Evolutionary conservation across 257 asterid species (phyloP).

Genomic region (Ligustrum vulgare): DNA sequence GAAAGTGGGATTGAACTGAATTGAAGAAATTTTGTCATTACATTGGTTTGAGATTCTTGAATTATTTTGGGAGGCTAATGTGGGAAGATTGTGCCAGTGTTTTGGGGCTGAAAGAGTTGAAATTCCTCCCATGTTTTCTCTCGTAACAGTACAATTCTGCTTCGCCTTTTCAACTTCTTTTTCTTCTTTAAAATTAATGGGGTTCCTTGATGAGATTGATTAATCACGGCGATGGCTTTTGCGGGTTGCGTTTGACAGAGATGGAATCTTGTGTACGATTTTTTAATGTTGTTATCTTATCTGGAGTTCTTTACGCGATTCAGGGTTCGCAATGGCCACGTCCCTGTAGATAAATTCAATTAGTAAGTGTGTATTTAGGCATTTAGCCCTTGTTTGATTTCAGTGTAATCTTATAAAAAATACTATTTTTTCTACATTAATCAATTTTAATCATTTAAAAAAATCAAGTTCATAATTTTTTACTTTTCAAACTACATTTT

Average conservation of each 20-base stretch:
- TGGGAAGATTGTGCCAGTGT: slow-evolving; percentile 30
- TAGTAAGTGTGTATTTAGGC: too few relatives aligned
- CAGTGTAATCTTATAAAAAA: too few relatives aligned
- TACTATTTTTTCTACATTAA: too few relatives aligned
- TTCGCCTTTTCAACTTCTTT: background rate
- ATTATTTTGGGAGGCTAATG: slow-evolving; percentile 7
- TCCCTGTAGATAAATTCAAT: background rate
- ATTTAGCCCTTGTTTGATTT: too few relatives aligned
- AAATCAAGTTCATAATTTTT: too few relatives aligned
- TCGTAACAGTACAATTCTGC: background rate
- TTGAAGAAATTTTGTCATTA: slow-evolving; percentile 19
- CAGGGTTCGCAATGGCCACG: background rate
- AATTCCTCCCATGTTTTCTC: too few relatives aligned
- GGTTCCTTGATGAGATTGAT: slow-evolving; percentile 4
- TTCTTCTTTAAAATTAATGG: background rate
- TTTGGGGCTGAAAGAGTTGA: slow-evolving; percentile 29
- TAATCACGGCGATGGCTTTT: background rate
- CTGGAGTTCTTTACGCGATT: background rate
- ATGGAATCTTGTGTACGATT: background rate
- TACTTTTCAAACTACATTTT: too few relatives aligned
- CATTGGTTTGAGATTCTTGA: slow-evolving; percentile 22
- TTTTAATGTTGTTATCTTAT: background rate
- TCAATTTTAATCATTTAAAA: too few relatives aligned
- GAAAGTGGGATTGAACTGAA: slow-evolving; percentile 29
- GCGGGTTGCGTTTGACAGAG: slow-evolving; percentile 6